Percentiles rank a stretch among this genome's conserved stretches.
Conservation (phyloP, 345 rosid genomes). For the Draba incana region DNA sequence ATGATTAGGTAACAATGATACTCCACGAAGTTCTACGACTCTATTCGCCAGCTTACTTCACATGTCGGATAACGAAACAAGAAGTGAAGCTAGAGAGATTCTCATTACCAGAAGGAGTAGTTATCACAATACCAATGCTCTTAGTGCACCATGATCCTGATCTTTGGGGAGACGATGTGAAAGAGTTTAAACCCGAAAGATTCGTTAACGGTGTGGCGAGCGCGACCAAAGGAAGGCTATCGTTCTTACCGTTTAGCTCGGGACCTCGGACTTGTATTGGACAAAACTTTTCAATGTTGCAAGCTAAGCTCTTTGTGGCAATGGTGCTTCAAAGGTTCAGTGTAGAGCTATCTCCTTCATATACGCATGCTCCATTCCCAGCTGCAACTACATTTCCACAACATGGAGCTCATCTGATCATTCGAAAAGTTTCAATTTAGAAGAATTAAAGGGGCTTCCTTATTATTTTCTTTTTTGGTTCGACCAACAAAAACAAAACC, state of each 20-base stretch:
- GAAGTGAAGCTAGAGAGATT: slow-evolving; percentile 45
- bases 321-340: slow-evolving; percentile 48
- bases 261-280: slow-evolving; percentile 64
- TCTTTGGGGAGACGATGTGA: slow-evolving; percentile 50
- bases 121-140: slow-evolving; percentile 43
- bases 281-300: slow-evolving; percentile 51
- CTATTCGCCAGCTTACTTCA: slow-evolving; percentile 43
- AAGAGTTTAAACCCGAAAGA: slow-evolving; percentile 46
- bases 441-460: slow-evolving; percentile 8
- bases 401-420: slow-evolving; percentile 49
- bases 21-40: slow-evolving; percentile 44
- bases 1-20: slow-evolving; percentile 42
- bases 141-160: slow-evolving; percentile 47
- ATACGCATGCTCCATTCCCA: slow-evolving; percentile 54
- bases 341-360: slow-evolving; percentile 51
- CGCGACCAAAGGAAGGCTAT: slow-evolving; percentile 51
- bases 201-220: slow-evolving; percentile 42
- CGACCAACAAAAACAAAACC: slow-evolving; percentile 16
- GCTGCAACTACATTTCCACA: slow-evolving; percentile 51
- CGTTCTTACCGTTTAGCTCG: slow-evolving; percentile 51
- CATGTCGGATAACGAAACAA: slow-evolving; percentile 41
- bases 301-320: slow-evolving; percentile 53
- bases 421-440: slow-evolving; percentile 34
- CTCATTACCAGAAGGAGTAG: slow-evolving; percentile 43
- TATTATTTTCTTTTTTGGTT: slow-evolving; percentile 14